phyloP scores from a whole-genome alignment of 2,329 filamentous ascomycete species.

The Penicillium oxalicum region DNA sequence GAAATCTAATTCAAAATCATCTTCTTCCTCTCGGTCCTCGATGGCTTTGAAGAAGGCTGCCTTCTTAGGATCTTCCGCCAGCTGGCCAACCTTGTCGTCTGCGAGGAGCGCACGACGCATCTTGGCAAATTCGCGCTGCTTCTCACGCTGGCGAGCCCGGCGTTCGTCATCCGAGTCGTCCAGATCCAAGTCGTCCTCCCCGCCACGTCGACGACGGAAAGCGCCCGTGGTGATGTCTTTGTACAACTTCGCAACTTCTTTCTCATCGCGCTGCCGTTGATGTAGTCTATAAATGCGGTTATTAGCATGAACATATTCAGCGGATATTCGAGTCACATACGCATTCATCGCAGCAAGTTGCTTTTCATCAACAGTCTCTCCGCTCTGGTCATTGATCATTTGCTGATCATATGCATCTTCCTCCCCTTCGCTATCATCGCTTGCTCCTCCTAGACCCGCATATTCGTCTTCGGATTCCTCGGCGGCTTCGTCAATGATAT shows the following conservation, averaged over 20 bases:
- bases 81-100: constrained; percentile 85
- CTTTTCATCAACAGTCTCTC: constrained; percentile 70
- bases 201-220: constrained; percentile 71
- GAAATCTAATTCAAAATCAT: constrained; percentile 72
- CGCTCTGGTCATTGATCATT: constrained; percentile 83
- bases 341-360: constrained; percentile 82
- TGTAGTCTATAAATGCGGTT: constrained; percentile 55
- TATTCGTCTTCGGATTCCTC: constrained; percentile 99
- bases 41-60: constrained; percentile 85
- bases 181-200: constrained; percentile 70
- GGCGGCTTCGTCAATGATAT: constrained; percentile 86
- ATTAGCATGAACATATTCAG: constrained; percentile 18
- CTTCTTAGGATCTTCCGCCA: constrained; percentile 82
- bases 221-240: constrained; percentile 87
- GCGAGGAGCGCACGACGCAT: constrained; percentile 84
- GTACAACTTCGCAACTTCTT: constrained; percentile 83
- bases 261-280: constrained; percentile 73
- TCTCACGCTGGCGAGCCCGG: constrained; percentile 69
- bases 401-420: constrained; percentile 71
- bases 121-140: constrained; percentile 80
- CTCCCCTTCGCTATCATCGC: constrained; percentile 75
- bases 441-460: constrained; percentile 81
- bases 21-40: constrained; percentile 67
- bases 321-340: constrained; percentile 50
- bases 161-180: constrained; percentile 83